These are phyloP conservation scores for Apostasia shenzhenica DNA, from an alignment of 106 monocot species.

Conservation along the genomic window DNA sequence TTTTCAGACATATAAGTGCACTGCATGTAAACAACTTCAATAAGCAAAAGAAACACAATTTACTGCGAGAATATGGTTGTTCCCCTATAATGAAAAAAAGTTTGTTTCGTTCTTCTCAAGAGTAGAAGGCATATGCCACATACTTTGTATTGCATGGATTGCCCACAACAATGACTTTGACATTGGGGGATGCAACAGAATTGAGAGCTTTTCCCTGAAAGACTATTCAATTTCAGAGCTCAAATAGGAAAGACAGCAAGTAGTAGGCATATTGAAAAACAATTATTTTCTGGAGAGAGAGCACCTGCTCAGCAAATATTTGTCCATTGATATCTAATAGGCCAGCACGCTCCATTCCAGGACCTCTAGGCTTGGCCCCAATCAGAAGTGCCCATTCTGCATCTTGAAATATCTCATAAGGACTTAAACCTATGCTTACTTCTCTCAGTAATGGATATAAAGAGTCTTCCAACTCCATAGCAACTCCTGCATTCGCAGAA, in stretches of 20 bases:
- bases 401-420: conserved; percentile 80
- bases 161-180: conserved; percentile 87
- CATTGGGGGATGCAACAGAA: conserved; percentile 85
- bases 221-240: neutral
- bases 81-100: neutral
- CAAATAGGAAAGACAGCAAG: conserved; percentile 2
- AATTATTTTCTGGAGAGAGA: neutral
- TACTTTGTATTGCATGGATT: conserved; percentile 99
- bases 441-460: conserved; percentile 85
- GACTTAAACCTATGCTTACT: conserved; percentile 85
- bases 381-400: conserved; percentile 96
- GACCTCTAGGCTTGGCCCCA: conserved; percentile 89
- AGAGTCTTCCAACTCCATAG: conserved; percentile 98
- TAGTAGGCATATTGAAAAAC: neutral
- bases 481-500: conserved; percentile 53
- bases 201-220: conserved; percentile 95
- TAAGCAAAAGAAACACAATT: conserved; percentile 4
- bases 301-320: conserved; percentile 89
- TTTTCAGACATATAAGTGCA: conserved; percentile 97
- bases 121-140: neutral
- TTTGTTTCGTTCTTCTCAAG: neutral
- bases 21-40: conserved; percentile 22
- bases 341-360: conserved; percentile 95
- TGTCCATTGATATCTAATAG: conserved; percentile 96
- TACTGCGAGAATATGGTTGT: neutral